These are phyloP conservation scores for Mycena alexandri DNA, from an alignment of 768 basidiomycete genomes.

Conservation along the genomic window DNA sequence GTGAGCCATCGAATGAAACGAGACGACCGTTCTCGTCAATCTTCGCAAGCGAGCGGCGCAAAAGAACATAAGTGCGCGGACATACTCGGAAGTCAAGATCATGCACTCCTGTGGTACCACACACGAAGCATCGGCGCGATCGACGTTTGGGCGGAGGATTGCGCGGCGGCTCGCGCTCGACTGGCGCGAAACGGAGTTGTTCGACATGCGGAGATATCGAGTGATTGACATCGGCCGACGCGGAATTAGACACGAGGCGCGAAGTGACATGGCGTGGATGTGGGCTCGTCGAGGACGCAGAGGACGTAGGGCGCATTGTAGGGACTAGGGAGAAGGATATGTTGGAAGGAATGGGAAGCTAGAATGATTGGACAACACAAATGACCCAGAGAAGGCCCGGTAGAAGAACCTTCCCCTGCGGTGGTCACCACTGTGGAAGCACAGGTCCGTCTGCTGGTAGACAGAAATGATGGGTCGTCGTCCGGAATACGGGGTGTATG, in stretches of 20 bases:
- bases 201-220: neutral
- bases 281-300: neutral
- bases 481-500: no score
- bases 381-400: conserved; percentile 8
- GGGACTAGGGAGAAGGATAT: neutral
- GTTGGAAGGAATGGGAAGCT: neutral
- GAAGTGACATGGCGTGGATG: neutral
- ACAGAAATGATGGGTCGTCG: no score
- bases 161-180: no score
- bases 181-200: neutral
- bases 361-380: neutral
- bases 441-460: no score
- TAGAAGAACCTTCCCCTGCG: conserved; percentile 15
- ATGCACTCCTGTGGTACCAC: neutral
- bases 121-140: conserved; percentile 23
- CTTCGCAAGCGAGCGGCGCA: conserved; percentile 4
- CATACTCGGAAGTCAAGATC: neutral
- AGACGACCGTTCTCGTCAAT: conserved; percentile 3
- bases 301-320: neutral
- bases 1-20: conserved; percentile 9
- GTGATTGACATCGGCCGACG: neutral
- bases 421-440: neutral
- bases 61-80: conserved; percentile 8
- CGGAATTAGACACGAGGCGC: neutral
- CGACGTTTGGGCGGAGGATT: neutral